Conservation (phyloP, 1,139 yeast species). For the Suhomyces choctaworum region DNA sequence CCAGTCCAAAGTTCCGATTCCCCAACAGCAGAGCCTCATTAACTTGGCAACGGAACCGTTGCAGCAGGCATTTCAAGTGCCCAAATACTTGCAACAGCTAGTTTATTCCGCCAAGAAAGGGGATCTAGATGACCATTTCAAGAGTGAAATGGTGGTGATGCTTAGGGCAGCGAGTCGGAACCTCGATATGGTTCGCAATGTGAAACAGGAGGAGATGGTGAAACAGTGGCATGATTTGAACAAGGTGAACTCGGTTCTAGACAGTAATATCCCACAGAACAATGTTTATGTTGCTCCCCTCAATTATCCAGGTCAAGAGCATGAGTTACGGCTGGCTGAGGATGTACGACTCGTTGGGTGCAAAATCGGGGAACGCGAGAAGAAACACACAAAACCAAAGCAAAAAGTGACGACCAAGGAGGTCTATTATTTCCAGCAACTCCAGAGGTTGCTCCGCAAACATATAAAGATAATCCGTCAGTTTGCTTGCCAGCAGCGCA, state of each 20-base stretch:
- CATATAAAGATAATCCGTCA: not conserved
- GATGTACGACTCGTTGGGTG: slow-evolving; percentile 6
- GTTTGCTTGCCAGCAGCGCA: slow-evolving; percentile 18
- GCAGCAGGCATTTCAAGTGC: slow-evolving; percentile 10
- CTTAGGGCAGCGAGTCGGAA: slow-evolving; percentile 2
- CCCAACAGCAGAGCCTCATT: too few species aligned
- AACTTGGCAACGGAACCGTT: slow-evolving; percentile 9
- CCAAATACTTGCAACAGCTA: slow-evolving; percentile 7
- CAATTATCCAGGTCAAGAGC: too few species aligned
- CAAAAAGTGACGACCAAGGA: too few species aligned
- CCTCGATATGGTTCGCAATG: not conserved
- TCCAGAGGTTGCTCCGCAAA: not conserved
- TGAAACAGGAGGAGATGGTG: not conserved
- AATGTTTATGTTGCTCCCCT: too few species aligned
- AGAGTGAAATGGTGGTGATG: not conserved
- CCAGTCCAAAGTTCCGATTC: too few species aligned
- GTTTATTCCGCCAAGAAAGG: slow-evolving; percentile 4
- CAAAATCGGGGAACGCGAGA: slow-evolving; percentile 3
- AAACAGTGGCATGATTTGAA: not conserved
- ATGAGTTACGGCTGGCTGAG: slow-evolving; percentile 2
- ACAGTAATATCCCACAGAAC: not conserved
- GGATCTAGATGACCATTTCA: not conserved
- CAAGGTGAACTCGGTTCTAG: not conserved
- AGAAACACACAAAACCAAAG: too few species aligned
- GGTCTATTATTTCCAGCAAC: not conserved